Conservation (phyloP, 2,329 filamentous ascomycete genomes). For the Amauroascus niger region DNA sequence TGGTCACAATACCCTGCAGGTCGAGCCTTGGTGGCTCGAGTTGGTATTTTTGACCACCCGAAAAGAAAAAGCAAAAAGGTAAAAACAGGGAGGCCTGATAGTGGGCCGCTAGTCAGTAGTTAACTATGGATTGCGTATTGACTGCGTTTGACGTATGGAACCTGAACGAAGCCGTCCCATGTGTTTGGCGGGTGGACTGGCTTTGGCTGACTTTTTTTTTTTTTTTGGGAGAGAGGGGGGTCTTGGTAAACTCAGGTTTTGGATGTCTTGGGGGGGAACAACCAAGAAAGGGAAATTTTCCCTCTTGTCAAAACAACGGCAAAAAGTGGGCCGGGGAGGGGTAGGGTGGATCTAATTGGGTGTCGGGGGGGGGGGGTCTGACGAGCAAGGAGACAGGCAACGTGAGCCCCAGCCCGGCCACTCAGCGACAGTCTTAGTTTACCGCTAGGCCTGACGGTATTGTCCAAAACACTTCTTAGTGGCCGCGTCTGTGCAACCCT, state of each 20-base stretch:
- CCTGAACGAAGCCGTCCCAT: background rate
- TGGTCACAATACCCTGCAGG: background rate
- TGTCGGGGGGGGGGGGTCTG: background rate
- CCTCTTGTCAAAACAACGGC: constrained; percentile 1
- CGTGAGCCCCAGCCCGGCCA: background rate
- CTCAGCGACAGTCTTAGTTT: background rate
- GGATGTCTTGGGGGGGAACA: too few species aligned
- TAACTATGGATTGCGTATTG: too few species aligned
- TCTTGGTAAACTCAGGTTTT: too few species aligned
- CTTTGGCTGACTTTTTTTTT: too few species aligned
- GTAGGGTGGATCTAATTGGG: background rate
- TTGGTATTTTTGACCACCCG: too few species aligned
- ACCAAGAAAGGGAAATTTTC: background rate
- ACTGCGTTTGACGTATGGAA: constrained; percentile 3
- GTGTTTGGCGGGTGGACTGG: too few species aligned
- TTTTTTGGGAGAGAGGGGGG: too few species aligned
- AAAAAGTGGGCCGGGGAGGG: constrained; percentile 2
- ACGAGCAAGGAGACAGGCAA: constrained; percentile 1
- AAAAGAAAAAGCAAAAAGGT: too few species aligned
- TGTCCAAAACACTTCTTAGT: background rate
- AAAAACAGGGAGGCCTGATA: background rate
- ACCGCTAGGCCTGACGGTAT: background rate
- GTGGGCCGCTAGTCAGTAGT: too few species aligned
- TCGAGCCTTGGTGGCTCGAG: too few species aligned
- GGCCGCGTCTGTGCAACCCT: background rate